These are phyloP conservation scores for Cladosporium sphaerospermum DNA, from an alignment of 2,329 filamentous ascomycete genomes.

Conservation along the genomic window DNA sequence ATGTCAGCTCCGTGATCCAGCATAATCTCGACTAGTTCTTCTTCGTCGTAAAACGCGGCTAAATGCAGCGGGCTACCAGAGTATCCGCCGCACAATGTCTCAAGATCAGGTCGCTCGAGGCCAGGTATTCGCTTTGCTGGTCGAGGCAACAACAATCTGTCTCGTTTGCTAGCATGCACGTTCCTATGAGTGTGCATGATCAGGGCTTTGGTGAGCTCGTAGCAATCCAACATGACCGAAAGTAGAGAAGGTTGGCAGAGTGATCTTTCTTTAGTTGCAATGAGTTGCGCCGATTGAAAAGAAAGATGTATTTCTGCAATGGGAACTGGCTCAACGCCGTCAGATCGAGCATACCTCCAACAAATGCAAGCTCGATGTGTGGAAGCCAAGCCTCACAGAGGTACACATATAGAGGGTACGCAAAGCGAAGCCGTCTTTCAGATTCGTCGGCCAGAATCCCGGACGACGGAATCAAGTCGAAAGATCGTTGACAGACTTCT, in stretches of 20 bases:
- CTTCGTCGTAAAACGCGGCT: not conserved
- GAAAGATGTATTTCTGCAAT: not conserved
- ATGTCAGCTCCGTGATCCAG: not conserved
- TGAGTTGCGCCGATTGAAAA: not conserved
- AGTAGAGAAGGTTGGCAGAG: not conserved
- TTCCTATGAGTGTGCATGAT: not conserved
- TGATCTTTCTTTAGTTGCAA: not conserved
- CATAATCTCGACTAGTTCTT: not conserved
- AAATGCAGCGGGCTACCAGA: not conserved
- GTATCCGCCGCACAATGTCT: not conserved
- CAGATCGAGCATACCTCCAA: not conserved
- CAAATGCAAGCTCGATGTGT: not conserved
- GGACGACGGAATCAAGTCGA: not conserved
- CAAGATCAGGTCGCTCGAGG: not conserved
- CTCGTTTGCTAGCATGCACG: too few relatives aligned
- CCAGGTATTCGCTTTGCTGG: not conserved
- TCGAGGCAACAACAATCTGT: too few relatives aligned
- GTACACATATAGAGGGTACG: not conserved
- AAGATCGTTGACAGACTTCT: not conserved
- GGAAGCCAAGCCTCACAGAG: not conserved
- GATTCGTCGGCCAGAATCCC: not conserved
- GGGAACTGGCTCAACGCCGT: not conserved
- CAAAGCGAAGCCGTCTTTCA: not conserved
- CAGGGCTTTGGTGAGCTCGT: not conserved
- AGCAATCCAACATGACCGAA: not conserved